Percentiles rank a stretch among this genome's conserved stretches.
These are phyloP conservation scores for Camellia japonica DNA, from an alignment of 148 eudicot genomes.

Conservation along the genomic window DNA sequence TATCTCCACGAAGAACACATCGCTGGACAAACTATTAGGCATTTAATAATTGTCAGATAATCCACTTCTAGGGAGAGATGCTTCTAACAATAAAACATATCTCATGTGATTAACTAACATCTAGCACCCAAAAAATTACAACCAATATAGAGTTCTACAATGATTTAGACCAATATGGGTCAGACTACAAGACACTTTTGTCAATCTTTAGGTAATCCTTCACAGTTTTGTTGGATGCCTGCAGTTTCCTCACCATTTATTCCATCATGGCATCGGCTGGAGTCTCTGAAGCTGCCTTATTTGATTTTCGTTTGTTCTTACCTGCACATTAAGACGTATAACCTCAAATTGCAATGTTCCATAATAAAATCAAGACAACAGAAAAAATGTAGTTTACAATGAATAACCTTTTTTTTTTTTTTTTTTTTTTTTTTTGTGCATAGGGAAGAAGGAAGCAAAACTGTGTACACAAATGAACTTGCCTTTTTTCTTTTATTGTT, in stretches of 20 bases:
- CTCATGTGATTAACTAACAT: not conserved
- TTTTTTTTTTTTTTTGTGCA: not conserved
- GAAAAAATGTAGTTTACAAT: not conserved
- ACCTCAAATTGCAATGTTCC: not conserved
- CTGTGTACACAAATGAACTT: slow-evolving; percentile 5
- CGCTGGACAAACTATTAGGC: no score
- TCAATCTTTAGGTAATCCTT: not conserved
- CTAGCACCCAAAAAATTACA: slow-evolving; percentile 4
- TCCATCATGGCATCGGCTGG: slow-evolving; percentile 53
- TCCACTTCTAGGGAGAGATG: not conserved
- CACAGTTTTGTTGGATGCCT: not conserved
- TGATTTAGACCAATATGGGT: not conserved
- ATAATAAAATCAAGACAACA: not conserved
- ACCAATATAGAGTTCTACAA: not conserved
- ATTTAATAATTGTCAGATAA: not conserved
- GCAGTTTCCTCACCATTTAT: slow-evolving; percentile 21
- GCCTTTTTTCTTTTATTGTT: slow-evolving; percentile 56
- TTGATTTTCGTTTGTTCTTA: slow-evolving; percentile 34
- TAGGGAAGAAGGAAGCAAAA: not conserved
- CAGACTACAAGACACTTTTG: not conserved
- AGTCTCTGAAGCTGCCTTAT: slow-evolving; percentile 22
- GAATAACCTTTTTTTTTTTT: no score
- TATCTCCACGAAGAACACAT: no score
- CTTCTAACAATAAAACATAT: not conserved
- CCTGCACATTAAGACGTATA: slow-evolving; percentile 28